Percentiles rank a stretch among this genome's conserved stretches.
phyloP scores from a whole-genome alignment of 441 rosid genomes.

The Omphalea diandra region DNA sequence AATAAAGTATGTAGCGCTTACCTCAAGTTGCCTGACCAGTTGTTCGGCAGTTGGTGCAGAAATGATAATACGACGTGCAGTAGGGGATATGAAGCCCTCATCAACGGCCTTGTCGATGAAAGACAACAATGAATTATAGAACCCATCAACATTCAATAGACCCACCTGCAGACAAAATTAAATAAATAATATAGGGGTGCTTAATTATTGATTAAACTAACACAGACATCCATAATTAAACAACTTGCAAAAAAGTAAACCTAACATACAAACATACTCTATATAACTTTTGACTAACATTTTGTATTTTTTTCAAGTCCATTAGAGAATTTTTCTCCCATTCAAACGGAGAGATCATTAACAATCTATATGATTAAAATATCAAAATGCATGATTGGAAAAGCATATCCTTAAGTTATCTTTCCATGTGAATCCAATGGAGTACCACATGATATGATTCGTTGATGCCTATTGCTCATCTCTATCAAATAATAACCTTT shows the following conservation, averaged over 20 bases:
- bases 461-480: not conserved
- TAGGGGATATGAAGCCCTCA: constrained; percentile 84
- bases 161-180: constrained; percentile 61
- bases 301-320: not conserved
- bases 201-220: constrained; percentile 20
- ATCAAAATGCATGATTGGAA: constrained; percentile 25
- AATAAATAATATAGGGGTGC: not conserved
- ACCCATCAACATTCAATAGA: constrained; percentile 94
- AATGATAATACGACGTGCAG: constrained; percentile 80
- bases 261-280: constrained; percentile 5
- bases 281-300: constrained; percentile 22
- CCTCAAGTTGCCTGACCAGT: constrained; percentile 87
- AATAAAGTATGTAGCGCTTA: constrained; percentile 7
- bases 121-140: constrained; percentile 74
- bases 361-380: too few relatives aligned
- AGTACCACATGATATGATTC: constrained; percentile 47
- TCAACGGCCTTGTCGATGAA: constrained; percentile 91
- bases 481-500: constrained; percentile 6
- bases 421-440: constrained; percentile 43
- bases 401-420: constrained; percentile 33
- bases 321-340: constrained; percentile 16
- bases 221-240: constrained; percentile 10
- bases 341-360: constrained; percentile 29
- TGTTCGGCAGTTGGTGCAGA: constrained; percentile 87
- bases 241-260: not conserved